These are phyloP conservation scores for Cerrena zonata DNA, from an alignment of 1,284 basidiomycete species.

Conservation along the genomic window DNA sequence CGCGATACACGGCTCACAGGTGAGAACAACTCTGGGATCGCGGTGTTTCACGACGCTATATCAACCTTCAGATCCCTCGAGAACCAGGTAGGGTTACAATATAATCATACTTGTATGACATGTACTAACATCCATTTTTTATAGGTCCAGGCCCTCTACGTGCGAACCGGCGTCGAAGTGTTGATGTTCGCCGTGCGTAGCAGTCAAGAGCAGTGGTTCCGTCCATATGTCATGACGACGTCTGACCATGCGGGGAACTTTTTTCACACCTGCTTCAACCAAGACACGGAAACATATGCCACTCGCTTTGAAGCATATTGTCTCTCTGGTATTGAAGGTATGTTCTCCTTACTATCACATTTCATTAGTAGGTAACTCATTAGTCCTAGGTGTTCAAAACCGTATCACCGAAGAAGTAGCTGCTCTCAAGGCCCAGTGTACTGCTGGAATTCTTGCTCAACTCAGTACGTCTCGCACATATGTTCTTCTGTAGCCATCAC, in stretches of 20 bases:
- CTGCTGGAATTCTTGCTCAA: not conserved
- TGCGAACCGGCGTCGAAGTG: not conserved
- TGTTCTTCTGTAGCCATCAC: not conserved
- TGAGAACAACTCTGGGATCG: not conserved
- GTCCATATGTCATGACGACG: not conserved
- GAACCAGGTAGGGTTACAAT: not conserved
- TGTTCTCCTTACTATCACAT: not conserved
- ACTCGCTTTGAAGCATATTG: not conserved
- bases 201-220: not conserved
- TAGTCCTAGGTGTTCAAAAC: not conserved
- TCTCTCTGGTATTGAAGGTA: not conserved
- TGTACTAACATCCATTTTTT: not conserved
- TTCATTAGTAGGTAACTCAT: not conserved
- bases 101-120: not conserved
- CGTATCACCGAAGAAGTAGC: not conserved
- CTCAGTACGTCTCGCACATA: not conserved
- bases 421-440: not conserved
- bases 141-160: not conserved
- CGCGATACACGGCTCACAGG: not conserved
- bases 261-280: not conserved
- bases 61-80: not conserved
- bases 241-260: not conserved
- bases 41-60: not conserved
- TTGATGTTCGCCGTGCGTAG: not conserved
- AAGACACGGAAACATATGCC: not conserved